phyloP scores from a whole-genome alignment of 2,329 filamentous ascomycete species.

The Aciculosporium take region DNA sequence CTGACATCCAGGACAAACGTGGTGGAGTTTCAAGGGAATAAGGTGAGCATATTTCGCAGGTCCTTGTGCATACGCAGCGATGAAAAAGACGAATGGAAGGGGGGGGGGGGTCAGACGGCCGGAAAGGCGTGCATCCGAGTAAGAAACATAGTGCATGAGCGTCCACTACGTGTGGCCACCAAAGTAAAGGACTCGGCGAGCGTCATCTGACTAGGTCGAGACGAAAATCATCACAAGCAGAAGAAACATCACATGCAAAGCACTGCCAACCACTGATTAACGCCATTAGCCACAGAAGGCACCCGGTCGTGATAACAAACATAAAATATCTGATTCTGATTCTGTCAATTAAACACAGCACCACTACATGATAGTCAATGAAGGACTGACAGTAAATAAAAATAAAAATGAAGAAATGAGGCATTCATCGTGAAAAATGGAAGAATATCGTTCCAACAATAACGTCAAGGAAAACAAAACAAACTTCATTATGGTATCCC shows the following conservation, averaged over 20 bases:
- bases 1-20: no score
- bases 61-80: background rate
- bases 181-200: no score
- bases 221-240: background rate
- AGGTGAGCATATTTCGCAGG: background rate
- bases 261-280: no score
- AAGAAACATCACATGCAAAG: no score
- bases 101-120: background rate
- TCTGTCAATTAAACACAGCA: background rate
- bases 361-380: background rate
- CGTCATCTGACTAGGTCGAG: background rate
- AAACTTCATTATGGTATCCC: constrained; percentile 12
- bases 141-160: no score
- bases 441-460: background rate
- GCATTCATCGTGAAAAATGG: no score
- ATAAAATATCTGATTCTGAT: background rate
- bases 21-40: no score
- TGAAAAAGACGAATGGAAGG: background rate
- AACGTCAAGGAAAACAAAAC: background rate
- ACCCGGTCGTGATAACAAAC: background rate
- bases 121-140: constrained; percentile 5
- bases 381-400: constrained; percentile 2
- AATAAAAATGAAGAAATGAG: background rate
- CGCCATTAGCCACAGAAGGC: background rate
- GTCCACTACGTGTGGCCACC: no score